Evolutionary conservation across 148 eudicot species (phyloP).

Genomic region (Chenopodium berlandieri): DNA sequence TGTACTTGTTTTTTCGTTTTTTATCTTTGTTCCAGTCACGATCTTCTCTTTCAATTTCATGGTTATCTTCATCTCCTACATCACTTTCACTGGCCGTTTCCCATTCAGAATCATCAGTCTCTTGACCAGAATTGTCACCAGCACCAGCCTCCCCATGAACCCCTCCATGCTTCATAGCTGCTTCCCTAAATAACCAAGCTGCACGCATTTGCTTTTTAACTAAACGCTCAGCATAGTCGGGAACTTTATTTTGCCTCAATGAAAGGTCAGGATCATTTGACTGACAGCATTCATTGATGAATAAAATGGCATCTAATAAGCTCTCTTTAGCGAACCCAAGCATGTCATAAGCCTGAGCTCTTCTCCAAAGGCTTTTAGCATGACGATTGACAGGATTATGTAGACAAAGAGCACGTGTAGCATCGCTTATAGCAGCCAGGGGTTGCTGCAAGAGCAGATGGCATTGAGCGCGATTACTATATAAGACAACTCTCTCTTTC

Average conservation of each 20-base stretch:
- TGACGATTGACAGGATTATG: conserved; percentile 91
- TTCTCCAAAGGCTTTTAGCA: conserved; percentile 97
- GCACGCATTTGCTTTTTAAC: conserved; percentile 98
- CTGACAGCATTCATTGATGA: conserved; percentile 89
- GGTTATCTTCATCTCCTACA: conserved; percentile 65
- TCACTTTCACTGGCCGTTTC: conserved; percentile 99
- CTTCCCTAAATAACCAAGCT: conserved; percentile 94
- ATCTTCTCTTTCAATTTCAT: conserved; percentile 58
- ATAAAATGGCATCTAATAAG: conserved; percentile 88
- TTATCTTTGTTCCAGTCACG: conserved; percentile 69
- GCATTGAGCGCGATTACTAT: conserved; percentile 94
- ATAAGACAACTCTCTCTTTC: conserved; percentile 87
- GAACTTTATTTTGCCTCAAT: conserved; percentile 87
- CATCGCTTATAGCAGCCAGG: conserved; percentile 81
- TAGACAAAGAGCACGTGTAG: conserved; percentile 89
- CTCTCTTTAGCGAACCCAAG: conserved; percentile 95
- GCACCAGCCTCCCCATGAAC: conserved; percentile 78
- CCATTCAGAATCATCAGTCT: conserved; percentile 96
- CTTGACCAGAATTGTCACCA: conserved; percentile 67
- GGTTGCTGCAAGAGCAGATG: conserved; percentile 88
- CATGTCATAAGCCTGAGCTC: conserved; percentile 99
- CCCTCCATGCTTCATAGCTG: conserved; percentile 91
- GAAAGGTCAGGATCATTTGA: conserved; percentile 87
- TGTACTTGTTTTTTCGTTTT: conserved; percentile 56
- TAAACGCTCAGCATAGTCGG: conserved; percentile 93